Evolutionary conservation across 1,284 basidiomycete genomes (phyloP).

Genomic region (Melampsora americana): DNA sequence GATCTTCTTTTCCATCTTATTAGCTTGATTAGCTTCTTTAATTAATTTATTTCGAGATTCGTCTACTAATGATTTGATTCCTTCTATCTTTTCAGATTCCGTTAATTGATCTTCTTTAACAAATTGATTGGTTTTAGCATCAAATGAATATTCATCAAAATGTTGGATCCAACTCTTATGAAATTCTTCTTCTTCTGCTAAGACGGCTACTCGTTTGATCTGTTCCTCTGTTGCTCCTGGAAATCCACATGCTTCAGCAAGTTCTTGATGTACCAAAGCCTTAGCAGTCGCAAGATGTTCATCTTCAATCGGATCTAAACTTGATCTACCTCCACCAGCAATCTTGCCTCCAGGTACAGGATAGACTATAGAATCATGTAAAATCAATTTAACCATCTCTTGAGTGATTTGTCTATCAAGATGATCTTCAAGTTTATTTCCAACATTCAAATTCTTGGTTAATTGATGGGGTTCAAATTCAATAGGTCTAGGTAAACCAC

Average conservation of each 20-base stretch:
- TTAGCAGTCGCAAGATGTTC: slow-evolving; percentile 71
- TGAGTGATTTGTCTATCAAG: slow-evolving; percentile 66
- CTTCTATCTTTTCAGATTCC: slow-evolving; percentile 63
- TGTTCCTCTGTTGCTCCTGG: slow-evolving; percentile 75
- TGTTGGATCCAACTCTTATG: slow-evolving; percentile 67
- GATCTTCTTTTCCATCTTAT: slow-evolving; percentile 89
- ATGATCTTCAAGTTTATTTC: slow-evolving; percentile 55
- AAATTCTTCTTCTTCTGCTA: slow-evolving; percentile 61
- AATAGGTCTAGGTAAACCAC: slow-evolving; percentile 76
- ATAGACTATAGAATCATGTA: slow-evolving; percentile 82
- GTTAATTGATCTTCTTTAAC: slow-evolving; percentile 65
- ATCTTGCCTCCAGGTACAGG: slow-evolving; percentile 79
- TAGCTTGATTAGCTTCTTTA: slow-evolving; percentile 73
- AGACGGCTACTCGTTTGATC: slow-evolving; percentile 67
- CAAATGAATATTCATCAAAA: slow-evolving; percentile 65
- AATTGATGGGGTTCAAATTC: slow-evolving; percentile 61
- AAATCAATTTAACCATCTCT: slow-evolving; percentile 75
- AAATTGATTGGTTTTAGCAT: slow-evolving; percentile 64
- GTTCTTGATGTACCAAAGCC: slow-evolving; percentile 70
- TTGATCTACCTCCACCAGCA: slow-evolving; percentile 71
- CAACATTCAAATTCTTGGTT: slow-evolving; percentile 61
- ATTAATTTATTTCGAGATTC: slow-evolving; percentile 70
- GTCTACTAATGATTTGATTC: slow-evolving; percentile 65
- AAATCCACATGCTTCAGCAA: slow-evolving; percentile 75
- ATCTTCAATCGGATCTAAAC: slow-evolving; percentile 74